These are phyloP conservation scores for Noccaea caerulescens DNA, from an alignment of 345 rosid genomes.

Conservation along the genomic window DNA sequence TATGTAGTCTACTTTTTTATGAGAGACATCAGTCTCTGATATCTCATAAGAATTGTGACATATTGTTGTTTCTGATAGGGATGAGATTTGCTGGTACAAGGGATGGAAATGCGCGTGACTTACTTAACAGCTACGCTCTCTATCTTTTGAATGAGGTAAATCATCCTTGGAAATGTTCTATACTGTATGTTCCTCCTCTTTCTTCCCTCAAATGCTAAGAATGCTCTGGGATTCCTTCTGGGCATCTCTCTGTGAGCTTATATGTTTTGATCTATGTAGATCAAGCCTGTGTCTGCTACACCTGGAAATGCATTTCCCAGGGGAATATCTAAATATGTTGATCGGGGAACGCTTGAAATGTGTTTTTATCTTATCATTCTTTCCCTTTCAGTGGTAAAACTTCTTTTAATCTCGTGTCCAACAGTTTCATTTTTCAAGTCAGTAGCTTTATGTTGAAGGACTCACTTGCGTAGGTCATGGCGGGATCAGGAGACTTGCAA, in stretches of 20 bases:
- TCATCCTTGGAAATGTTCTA: conserved; percentile 34
- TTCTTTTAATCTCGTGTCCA: conserved; percentile 14
- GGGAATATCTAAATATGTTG: conserved; percentile 82
- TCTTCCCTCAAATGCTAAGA: conserved; percentile 13
- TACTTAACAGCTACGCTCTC: conserved; percentile 79
- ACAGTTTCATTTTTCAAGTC: conserved; percentile 23
- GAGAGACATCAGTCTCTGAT: conserved; percentile 22
- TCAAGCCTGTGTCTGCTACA: conserved; percentile 73
- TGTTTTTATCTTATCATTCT: conserved; percentile 88
- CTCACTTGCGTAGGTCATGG: conserved; percentile 75
- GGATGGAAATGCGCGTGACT: conserved; percentile 84
- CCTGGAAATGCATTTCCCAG: conserved; percentile 60
- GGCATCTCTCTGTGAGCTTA: conserved; percentile 28
- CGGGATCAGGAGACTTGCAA: conserved; percentile 93
- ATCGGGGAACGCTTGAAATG: conserved; percentile 91
- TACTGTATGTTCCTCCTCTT: conserved; percentile 4
- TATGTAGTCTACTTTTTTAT: conserved; percentile 38
- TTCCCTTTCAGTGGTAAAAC: conserved; percentile 79
- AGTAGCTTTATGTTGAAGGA: conserved; percentile 31
- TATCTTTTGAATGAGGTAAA: conserved; percentile 89
- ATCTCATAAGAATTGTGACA: conserved; percentile 27
- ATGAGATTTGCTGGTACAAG: conserved; percentile 90
- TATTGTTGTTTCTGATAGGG: conserved; percentile 57
- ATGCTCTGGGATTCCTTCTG: conserved; percentile 15
- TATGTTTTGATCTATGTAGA: conserved; percentile 54